phyloP scores from a whole-genome alignment of 345 rosid species.

The Durio zibethinus region DNA sequence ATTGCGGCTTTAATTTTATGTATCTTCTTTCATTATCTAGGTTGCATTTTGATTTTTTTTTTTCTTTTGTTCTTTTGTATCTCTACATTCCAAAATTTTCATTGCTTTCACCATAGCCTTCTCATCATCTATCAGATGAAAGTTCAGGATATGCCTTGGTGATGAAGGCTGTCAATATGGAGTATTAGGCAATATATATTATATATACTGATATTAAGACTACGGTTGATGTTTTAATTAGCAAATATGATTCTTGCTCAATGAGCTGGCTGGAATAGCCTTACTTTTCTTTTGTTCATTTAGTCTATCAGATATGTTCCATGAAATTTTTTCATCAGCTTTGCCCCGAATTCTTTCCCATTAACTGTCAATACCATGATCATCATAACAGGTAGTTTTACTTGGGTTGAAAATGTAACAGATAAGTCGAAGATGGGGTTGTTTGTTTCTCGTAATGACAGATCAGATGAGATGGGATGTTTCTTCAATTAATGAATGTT shows the following conservation, averaged over 20 bases:
- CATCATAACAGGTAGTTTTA: not conserved
- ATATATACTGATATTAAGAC: not conserved
- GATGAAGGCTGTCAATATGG: not conserved
- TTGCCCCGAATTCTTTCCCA: not conserved
- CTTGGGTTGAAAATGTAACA: not conserved
- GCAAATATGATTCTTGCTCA: not conserved
- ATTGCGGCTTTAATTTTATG: not conserved
- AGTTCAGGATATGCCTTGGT: no score
- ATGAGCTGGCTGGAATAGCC: not conserved
- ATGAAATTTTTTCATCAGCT: not conserved
- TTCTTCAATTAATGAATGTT: slow-evolving; percentile 7
- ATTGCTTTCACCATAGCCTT: not conserved
- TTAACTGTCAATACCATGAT: not conserved
- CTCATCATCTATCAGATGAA: not conserved
- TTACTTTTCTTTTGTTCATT: not conserved
- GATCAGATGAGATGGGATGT: not conserved
- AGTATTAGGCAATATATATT: not conserved
- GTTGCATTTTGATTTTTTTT: not conserved
- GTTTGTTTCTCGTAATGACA: not conserved
- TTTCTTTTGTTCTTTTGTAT: not conserved
- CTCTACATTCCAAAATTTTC: not conserved
- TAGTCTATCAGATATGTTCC: not conserved
- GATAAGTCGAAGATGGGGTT: not conserved
- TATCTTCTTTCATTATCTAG: not conserved
- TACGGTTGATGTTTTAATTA: not conserved